These are phyloP conservation scores for Raphanus raphanistrum DNA, from an alignment of 345 rosid species.

Conservation along the genomic window DNA sequence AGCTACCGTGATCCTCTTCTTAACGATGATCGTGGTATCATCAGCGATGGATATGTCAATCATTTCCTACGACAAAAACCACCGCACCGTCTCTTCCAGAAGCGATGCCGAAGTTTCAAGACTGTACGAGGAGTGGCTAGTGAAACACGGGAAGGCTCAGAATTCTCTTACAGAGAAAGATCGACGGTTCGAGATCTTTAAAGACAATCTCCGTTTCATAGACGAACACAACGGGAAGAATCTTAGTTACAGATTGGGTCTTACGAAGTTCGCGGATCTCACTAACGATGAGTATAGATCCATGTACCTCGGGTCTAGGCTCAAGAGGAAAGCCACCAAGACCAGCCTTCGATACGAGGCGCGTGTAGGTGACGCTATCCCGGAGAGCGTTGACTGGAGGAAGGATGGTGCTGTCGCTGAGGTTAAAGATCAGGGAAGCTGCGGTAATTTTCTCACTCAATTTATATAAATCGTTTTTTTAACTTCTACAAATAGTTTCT, in stretches of 20 bases:
- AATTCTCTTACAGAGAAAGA: constrained; percentile 76
- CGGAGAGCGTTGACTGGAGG: constrained; percentile 80
- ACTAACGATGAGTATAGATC: constrained; percentile 92
- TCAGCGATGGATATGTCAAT: constrained; percentile 85
- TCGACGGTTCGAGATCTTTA: constrained; percentile 69
- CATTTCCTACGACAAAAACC: constrained; percentile 59
- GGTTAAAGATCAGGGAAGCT: constrained; percentile 81
- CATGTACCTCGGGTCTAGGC: constrained; percentile 59
- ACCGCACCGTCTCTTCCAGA: constrained; percentile 29
- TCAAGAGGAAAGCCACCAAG: constrained; percentile 38
- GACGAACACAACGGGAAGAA: constrained; percentile 70
- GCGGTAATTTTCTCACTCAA: constrained; percentile 43
- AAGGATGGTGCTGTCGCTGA: constrained; percentile 69
- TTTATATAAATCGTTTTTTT: too few species aligned
- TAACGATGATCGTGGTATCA: constrained; percentile 44
- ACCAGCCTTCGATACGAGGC: constrained; percentile 52
- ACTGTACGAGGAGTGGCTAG: constrained; percentile 74
- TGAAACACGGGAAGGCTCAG: constrained; percentile 63
- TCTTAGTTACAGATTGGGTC: constrained; percentile 60
- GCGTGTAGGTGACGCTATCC: constrained; percentile 62
- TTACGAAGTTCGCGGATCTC: constrained; percentile 85
- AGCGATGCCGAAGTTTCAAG: constrained; percentile 63
- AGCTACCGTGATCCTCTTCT: constrained; percentile 39
- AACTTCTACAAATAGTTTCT: too few species aligned
- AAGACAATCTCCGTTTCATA: constrained; percentile 76